Evolutionary conservation across 2,329 filamentous ascomycete genomes (phyloP), one percentile per base, ranked within the genome.

Genomic region (Fusarium chaquense): DNA sequence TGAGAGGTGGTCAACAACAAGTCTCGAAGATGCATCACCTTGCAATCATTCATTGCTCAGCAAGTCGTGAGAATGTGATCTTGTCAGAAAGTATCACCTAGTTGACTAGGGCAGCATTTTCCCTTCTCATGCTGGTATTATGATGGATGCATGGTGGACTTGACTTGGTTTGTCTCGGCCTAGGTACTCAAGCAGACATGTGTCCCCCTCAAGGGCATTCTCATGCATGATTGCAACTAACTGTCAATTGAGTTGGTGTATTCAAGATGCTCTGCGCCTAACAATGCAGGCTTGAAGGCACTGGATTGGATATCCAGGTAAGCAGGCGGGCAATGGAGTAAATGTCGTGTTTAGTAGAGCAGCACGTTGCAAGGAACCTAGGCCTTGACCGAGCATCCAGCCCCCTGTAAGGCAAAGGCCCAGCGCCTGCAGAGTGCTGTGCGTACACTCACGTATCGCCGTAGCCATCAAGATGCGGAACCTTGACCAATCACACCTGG

Each of bases 341-440:
- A 18, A n/a, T 55, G 24, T 40, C n/a, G 49, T 32, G 47, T 45
- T 28, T 40, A 22, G 35, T 11, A 51, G n/a, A 22, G 40, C 26
- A 16, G 16, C 33, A 9, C 15, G 35, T 24, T 52, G 55, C 36
- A 24, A 22, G 30, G 65, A 57, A 49, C 43, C 55, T 41, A 43
- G 52, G 33, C 43, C 62, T 36, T 47, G 33, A 36, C 40, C 46
- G 35, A 47, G 30, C 54, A 51, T 18, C 18, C 35, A 59, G 15
- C 15, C 55, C 61, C 58, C 56, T 54, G 47, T 61, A 38, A 40
- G 43, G 36, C 30, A 40, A 63, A 43, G 32, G 50, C 44, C 56
- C 58, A 65, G 65, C 68, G 65, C 62, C 57, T 70, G 65, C 67
- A 59, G 40, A 56, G 65, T 66, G 60, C 73, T 75, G 71, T 9